Conservation (phyloP, 352 stramenopile genomes). For the Phytophthora melonis region DNA sequence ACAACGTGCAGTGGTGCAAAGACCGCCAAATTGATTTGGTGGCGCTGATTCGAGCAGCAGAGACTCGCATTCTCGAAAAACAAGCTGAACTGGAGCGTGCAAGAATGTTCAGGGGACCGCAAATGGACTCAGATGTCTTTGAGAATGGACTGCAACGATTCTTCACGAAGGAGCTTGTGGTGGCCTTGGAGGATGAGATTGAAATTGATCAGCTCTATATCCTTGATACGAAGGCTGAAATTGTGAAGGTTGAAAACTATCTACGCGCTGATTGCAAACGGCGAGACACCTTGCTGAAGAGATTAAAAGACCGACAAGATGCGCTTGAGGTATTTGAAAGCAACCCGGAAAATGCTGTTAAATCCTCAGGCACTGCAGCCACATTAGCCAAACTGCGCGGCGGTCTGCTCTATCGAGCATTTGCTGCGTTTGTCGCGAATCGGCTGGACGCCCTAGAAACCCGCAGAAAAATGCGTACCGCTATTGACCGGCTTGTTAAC, state of each 20-base stretch:
- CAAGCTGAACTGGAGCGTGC: constrained; percentile 80
- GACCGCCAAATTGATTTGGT: constrained; percentile 76
- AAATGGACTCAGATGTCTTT: constrained; percentile 86
- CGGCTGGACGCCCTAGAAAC: constrained; percentile 38
- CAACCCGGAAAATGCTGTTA: constrained; percentile 31
- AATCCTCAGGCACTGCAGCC: constrained; percentile 22
- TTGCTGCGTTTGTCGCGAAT: constrained; percentile 62
- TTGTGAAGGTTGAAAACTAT: constrained; percentile 77
- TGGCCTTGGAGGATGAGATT: constrained; percentile 82
- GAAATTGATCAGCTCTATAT: constrained; percentile 91
- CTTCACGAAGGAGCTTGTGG: constrained; percentile 78
- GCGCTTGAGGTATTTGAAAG: constrained; percentile 63
- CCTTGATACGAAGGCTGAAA: constrained; percentile 76
- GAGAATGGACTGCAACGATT: constrained; percentile 79
- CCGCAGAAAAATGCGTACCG: constrained; percentile 52
- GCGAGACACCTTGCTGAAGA: constrained; percentile 36
- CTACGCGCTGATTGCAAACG: constrained; percentile 66
- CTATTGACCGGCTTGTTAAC: constrained; percentile 36
- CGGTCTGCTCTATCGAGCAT: constrained; percentile 55
- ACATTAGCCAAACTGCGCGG: constrained; percentile 52
- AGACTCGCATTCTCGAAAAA: constrained; percentile 80
- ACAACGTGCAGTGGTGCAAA: constrained; percentile 85
- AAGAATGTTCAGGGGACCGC: constrained; percentile 66
- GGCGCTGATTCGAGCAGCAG: constrained; percentile 69
- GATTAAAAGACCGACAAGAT: constrained; percentile 51